These are phyloP conservation scores for Yamadazyma diospyri DNA, from an alignment of 1,139 yeast genomes.

Conservation along the genomic window DNA sequence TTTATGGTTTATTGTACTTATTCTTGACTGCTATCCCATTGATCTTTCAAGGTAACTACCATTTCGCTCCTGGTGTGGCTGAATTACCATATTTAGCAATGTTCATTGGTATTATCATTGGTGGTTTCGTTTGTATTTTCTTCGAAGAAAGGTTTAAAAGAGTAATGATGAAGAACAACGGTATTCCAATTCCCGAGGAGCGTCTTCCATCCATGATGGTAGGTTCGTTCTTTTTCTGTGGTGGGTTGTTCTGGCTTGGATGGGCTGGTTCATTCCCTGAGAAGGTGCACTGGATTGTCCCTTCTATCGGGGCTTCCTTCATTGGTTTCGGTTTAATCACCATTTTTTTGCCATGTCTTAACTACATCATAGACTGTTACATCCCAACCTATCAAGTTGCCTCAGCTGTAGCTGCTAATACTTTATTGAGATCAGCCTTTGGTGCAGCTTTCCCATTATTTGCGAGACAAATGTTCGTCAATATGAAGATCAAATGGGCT, in stretches of 20 bases:
- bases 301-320: conserved; percentile 67
- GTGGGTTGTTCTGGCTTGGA: conserved; percentile 79
- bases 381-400: conserved; percentile 64
- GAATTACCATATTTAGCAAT: conserved; percentile 63
- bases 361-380: conserved; percentile 79
- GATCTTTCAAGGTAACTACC: conserved; percentile 61
- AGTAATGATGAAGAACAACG: conserved; percentile 39
- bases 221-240: conserved; percentile 66
- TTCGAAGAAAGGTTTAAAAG: conserved; percentile 25
- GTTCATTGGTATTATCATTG: conserved; percentile 57
- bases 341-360: conserved; percentile 74
- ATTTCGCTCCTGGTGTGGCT: conserved; percentile 48
- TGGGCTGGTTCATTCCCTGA: conserved; percentile 79
- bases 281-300: conserved; percentile 79
- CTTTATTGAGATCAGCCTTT: conserved; percentile 64
- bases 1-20: conserved; percentile 78
- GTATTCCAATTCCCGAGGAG: conserved; percentile 72
- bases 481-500: conserved; percentile 81
- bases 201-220: conserved; percentile 72
- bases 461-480: conserved; percentile 66
- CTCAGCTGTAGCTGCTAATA: conserved; percentile 85
- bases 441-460: conserved; percentile 51
- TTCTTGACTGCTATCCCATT: conserved; percentile 78
- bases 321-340: conserved; percentile 74
- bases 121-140: conserved; percentile 42